Evolutionary conservation across 192 early-diverging fungal species (phyloP).

Genomic region (Phycomyces blakesleeanus): DNA sequence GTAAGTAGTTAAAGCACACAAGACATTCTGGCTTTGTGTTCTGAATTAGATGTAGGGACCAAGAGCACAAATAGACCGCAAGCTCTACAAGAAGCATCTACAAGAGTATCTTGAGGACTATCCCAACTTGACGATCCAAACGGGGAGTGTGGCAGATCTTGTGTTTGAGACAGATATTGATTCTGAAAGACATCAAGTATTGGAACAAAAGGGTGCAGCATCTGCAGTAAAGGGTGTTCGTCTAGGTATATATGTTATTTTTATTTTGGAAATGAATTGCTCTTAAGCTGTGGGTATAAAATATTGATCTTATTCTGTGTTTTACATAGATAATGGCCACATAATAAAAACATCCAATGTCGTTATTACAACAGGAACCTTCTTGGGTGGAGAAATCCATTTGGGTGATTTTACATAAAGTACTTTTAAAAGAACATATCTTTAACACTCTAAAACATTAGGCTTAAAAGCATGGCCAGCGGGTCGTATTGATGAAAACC

Average conservation of each 20-base stretch:
- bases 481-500: constrained; percentile 69
- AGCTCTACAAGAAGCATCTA: constrained; percentile 74
- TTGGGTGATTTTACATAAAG: constrained; percentile 48
- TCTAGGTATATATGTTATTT: constrained; percentile 23
- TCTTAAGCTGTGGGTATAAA: too few relatives aligned
- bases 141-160: constrained; percentile 72
- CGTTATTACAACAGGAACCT: constrained; percentile 79
- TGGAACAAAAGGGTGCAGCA: constrained; percentile 12
- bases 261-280: too few relatives aligned
- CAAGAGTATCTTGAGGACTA: constrained; percentile 58
- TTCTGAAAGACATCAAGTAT: constrained; percentile 35
- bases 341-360: constrained; percentile 65
- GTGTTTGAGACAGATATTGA: constrained; percentile 45
- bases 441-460: neutral
- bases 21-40: neutral
- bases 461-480: constrained; percentile 62
- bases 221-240: constrained; percentile 22
- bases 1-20: constrained; percentile 20
- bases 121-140: constrained; percentile 63
- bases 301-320: too few relatives aligned
- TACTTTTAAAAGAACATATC: neutral
- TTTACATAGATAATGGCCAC: constrained; percentile 53
- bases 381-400: constrained; percentile 79
- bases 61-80: constrained; percentile 77
- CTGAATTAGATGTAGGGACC: constrained; percentile 47